Conservation (phyloP, 257 asterid species). For the Scutellaria minor region DNA sequence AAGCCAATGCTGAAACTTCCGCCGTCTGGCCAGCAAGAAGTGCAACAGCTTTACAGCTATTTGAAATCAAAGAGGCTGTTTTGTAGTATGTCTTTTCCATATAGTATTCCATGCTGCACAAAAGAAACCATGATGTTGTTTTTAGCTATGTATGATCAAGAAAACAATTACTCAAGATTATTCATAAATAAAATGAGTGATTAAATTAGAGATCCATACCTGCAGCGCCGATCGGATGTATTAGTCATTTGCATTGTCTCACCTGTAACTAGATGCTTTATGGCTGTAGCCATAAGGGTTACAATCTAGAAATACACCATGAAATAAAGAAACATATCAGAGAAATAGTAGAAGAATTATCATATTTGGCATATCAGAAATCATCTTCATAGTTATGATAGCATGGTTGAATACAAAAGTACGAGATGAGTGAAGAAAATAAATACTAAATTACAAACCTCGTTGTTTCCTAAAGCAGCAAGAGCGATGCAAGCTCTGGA, state of each 20-base stretch:
- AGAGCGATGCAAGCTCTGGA: slow-evolving; percentile 90
- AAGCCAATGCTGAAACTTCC: slow-evolving; percentile 77
- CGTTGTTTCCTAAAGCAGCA: slow-evolving; percentile 79
- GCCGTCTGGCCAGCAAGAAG: slow-evolving; percentile 88
- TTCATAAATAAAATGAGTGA: neutral
- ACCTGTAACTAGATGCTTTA: slow-evolving; percentile 89
- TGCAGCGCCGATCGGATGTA: slow-evolving; percentile 74
- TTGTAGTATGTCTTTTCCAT: slow-evolving; percentile 92
- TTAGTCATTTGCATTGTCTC: slow-evolving; percentile 95
- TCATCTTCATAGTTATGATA: neutral
- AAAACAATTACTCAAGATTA: neutral
- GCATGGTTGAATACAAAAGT: neutral
- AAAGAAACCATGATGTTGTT: slow-evolving; percentile 12
- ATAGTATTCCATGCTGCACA: slow-evolving; percentile 87
- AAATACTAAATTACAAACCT: slow-evolving; percentile 49
- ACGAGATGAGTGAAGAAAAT: neutral
- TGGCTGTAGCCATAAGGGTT: slow-evolving; percentile 78
- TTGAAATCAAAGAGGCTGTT: slow-evolving; percentile 87
- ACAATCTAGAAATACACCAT: slow-evolving; percentile 59
- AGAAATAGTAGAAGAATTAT: neutral
- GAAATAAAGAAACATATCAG: neutral
- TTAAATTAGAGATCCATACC: slow-evolving; percentile 46
- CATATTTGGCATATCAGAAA: neutral
- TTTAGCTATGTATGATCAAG: neutral
- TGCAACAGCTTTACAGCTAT: slow-evolving; percentile 87